Conservation (phyloP, 208 protist species). For the Strigomonas culicis region DNA sequence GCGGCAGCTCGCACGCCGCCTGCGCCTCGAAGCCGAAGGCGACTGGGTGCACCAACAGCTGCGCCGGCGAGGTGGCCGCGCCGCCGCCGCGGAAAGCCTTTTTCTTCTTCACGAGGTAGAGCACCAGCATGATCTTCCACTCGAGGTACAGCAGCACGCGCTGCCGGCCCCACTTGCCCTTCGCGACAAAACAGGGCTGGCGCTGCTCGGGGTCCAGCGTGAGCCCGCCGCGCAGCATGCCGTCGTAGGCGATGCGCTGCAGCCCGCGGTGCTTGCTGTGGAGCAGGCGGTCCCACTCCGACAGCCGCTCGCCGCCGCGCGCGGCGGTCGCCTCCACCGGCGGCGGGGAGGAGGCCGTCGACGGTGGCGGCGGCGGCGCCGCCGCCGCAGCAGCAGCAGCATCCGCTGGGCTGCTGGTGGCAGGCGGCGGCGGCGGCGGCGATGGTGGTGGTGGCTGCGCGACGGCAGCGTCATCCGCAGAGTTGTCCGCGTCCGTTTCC, state of each 20-base stretch:
- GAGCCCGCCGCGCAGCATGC: slow-evolving; percentile 42
- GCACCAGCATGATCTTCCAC: slow-evolving; percentile 77
- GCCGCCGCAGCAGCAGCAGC: no score
- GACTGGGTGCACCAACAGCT: slow-evolving; percentile 80
- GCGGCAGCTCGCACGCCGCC: slow-evolving; percentile 19
- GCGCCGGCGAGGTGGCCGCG: slow-evolving; percentile 21
- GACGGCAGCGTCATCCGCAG: no score
- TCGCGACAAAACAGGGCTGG: slow-evolving; percentile 41
- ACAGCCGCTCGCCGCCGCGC: not conserved
- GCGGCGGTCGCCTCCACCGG: no score
- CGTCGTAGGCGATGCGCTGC: slow-evolving; percentile 72
- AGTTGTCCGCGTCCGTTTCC: no score
- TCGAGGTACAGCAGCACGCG: slow-evolving; percentile 70
- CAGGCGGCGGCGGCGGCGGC: no score
- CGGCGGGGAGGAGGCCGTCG: not conserved
- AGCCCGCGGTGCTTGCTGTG: slow-evolving; percentile 54
- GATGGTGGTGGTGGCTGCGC: not conserved
- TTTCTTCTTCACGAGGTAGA: slow-evolving; percentile 65
- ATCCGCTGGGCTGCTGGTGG: no score
- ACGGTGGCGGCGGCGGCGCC: not conserved
- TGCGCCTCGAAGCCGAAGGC: slow-evolving; percentile 41
- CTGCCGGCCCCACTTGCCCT: slow-evolving; percentile 63
- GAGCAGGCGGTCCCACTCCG: slow-evolving; percentile 39
- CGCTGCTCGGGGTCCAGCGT: slow-evolving; percentile 53
- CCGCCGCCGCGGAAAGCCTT: not conserved